Base-by-base conservation (phyloP, 352 stramenopile species). In the Nothophytophthora sp. region DNA sequence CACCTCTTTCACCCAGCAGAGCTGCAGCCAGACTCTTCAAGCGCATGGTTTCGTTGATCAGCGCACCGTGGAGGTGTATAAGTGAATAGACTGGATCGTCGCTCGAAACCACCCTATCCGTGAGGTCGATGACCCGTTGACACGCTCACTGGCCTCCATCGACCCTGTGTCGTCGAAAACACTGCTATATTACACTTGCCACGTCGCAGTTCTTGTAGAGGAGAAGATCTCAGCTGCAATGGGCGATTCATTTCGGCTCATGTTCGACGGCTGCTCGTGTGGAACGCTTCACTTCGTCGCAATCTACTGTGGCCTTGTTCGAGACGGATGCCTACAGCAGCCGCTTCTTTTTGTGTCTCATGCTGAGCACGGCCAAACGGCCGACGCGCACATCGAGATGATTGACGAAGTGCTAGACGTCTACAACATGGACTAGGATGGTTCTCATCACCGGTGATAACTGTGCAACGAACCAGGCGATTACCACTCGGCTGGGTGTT, bases 231-330 rank as follows among this genome's bases (percentile, higher is more conserved):
- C 35, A 1, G 30, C 1, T 8, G 20, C 36, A 16, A 25, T 56
- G 33, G 25, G 24, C 1, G 45, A 56, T 22, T 39, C 29, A 19
- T 51, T 63, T 23, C 45, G 40, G 13, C 3, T 63, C 16, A 51
- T 51, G 4, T 57, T 56, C 18, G 46, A 63, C 32, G 55, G 55
- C 15, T 63, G 47, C 37, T 27, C 37, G 0, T 23, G 33, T 33
- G 39, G 18, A 6, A 30, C 22, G 1, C 18, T 47, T 23, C 55
- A 59, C 33, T 58, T 41, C 22, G 39, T 59, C 16, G 55, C 39
- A 16, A 18, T 59, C 3, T 54, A 39, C 20, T 38, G 16, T 2
- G 35, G 23, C 0, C 41, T 27, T 47, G 28, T 45, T 20, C 15
- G 18, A 2, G 44, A 39, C 8, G 45, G 46, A 13, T 3, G 0